phyloP scores from a whole-genome alignment of 192 early-diverging fungal species.

The Rhizophagus sp. region DNA sequence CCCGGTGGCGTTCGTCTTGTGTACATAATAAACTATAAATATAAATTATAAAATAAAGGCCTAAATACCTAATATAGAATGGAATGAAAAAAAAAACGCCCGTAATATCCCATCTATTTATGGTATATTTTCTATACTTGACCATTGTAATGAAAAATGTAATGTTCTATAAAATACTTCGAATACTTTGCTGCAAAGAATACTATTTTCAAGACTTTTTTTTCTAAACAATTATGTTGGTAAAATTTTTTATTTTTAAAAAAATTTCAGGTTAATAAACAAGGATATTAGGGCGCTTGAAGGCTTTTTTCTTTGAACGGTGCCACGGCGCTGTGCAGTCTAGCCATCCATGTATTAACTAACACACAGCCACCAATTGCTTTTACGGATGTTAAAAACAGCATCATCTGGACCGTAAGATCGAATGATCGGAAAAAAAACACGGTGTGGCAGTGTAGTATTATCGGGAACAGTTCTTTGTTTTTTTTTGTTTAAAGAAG shows the following conservation, averaged over 20 bases:
- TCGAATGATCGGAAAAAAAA: not conserved
- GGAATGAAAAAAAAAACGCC: not conserved
- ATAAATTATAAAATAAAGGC: not conserved
- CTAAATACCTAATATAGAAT: too few species aligned
- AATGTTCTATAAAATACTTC: not conserved
- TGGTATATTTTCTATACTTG: not conserved
- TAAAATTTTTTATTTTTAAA: not conserved
- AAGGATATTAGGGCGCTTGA: not conserved
- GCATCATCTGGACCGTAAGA: not conserved
- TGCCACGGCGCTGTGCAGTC: not conserved
- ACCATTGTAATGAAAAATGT: not conserved
- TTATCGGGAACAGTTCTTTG: too few species aligned
- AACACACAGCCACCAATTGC: not conserved
- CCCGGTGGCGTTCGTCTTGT: not conserved
- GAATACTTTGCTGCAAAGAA: not conserved
- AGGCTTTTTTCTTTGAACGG: not conserved
- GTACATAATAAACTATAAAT: not conserved
- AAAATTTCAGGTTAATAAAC: not conserved
- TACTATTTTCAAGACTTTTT: not conserved
- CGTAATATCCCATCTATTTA: not conserved
- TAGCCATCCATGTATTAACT: not conserved
- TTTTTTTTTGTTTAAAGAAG: too few species aligned
- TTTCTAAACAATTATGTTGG: not conserved
- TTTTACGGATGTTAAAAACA: too few species aligned
- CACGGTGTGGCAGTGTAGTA: not conserved